Percentiles rank a stretch among this genome's conserved stretches.
Evolutionary conservation across 2,329 filamentous ascomycete species (phyloP).

Genomic region (Ramularia endophylla): DNA sequence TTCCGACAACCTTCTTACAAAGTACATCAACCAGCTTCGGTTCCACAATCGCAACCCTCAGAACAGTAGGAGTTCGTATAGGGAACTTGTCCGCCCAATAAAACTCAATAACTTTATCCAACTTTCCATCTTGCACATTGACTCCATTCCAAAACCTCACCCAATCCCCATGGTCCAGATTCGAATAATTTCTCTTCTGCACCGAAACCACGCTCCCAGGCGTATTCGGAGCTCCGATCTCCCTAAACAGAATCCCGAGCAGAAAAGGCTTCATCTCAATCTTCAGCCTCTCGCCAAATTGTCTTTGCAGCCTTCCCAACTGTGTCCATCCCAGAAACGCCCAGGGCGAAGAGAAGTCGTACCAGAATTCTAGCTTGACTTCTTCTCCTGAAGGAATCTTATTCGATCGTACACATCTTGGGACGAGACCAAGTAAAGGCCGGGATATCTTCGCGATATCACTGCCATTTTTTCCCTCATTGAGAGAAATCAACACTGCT

Average conservation of each 20-base stretch:
- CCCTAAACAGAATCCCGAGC: constrained; percentile 19
- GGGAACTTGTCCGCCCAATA: constrained; percentile 21
- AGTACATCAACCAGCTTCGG: constrained; percentile 11
- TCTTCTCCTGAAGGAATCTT: constrained; percentile 8
- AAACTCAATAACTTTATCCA: constrained; percentile 16
- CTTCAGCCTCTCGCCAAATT: constrained; percentile 13
- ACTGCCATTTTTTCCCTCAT: constrained; percentile 9
- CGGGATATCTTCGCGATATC: constrained; percentile 7
- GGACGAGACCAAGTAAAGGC: constrained; percentile 8
- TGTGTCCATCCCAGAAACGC: constrained; percentile 20
- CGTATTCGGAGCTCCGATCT: constrained; percentile 20
- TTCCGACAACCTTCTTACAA: too few species aligned
- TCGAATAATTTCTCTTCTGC: constrained; percentile 17
- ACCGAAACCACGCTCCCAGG: constrained; percentile 16
- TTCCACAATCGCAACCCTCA: constrained; percentile 15
- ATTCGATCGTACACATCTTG: constrained; percentile 1
- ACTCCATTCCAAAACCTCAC: constrained; percentile 22
- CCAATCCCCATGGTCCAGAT: constrained; percentile 18
- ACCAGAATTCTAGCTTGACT: constrained; percentile 21
- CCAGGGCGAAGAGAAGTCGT: constrained; percentile 21
- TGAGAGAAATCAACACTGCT: constrained; percentile 13
- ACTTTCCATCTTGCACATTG: constrained; percentile 15
- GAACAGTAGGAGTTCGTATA: constrained; percentile 16
- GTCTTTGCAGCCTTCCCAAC: constrained; percentile 11
- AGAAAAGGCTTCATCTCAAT: constrained; percentile 22